phyloP scores from a whole-genome alignment of 2,329 filamentous ascomycete species.

The Ophiostoma sp. region DNA sequence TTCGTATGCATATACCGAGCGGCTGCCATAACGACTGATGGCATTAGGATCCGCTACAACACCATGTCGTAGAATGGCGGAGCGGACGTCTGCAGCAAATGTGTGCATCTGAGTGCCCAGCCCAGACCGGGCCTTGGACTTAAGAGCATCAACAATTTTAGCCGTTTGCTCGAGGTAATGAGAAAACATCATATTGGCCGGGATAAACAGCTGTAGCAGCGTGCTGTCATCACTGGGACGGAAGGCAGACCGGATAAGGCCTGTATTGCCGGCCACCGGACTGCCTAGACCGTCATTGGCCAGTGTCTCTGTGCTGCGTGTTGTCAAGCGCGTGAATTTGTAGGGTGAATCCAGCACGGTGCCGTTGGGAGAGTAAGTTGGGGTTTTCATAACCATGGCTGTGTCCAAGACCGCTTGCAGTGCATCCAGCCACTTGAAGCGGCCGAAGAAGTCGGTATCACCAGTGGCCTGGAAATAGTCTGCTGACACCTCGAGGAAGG shows the following conservation, averaged over 20 bases:
- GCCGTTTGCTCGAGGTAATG: conserved; percentile 51
- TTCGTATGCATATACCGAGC: conserved; percentile 62
- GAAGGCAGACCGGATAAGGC: conserved; percentile 81
- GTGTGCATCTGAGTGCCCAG: conserved; percentile 50
- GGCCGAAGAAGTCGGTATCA: conserved; percentile 68
- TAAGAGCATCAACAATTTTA: conserved; percentile 42
- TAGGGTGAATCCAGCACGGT: conserved; percentile 57
- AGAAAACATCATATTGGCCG: conserved; percentile 80
- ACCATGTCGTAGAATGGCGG: conserved; percentile 33
- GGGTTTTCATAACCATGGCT: conserved; percentile 62
- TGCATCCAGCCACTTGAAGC: conserved; percentile 65
- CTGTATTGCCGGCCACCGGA: conserved; percentile 71
- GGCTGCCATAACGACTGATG: conserved; percentile 35
- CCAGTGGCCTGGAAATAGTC: conserved; percentile 71
- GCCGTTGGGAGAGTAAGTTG: conserved; percentile 64
- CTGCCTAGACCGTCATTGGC: conserved; percentile 71
- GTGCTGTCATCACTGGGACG: conserved; percentile 85
- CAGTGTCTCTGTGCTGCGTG: conserved; percentile 73
- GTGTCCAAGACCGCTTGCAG: conserved; percentile 64
- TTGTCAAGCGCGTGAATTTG: conserved; percentile 69
- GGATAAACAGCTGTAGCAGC: conserved; percentile 80
- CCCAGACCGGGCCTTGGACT: conserved; percentile 36
- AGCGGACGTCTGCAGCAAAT: conserved; percentile 47
- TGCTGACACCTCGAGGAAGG: conserved; percentile 75
- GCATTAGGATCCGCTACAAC: conserved; percentile 43